Evolutionary conservation across 768 basidiomycete species (phyloP), one percentile per base, ranked within the genome.

Genomic region (Pholiota microspora): DNA sequence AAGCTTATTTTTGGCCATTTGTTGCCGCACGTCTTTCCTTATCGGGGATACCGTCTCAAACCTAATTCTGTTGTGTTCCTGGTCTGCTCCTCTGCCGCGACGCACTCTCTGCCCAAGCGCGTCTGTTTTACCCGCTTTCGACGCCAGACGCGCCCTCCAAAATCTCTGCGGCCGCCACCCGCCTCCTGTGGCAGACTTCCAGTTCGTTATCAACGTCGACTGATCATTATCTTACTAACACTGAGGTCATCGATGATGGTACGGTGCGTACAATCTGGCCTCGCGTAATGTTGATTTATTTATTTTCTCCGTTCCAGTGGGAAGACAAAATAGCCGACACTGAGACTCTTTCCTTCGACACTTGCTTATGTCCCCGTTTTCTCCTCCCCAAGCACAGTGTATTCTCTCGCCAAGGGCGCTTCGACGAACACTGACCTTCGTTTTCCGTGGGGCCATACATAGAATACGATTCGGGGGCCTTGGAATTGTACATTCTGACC

Each of bases 221-320:
- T n/a, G n/a, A n/a, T n/a, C n/a, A n/a, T n/a, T n/a, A n/a, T n/a
- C n/a, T n/a, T n/a, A n/a, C 27, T 35, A 21, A n/a, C 38, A 10
- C 52, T 62, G 61, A 62, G 57, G 61, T 64, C 64, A 64, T 64
- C 57, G 56, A 58, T 64, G 64, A 62, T 61, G 54, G 40, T 27
- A 45, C 42, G 21, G 15, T 4, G 13, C 45, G 28, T 32, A n/a
- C n/a, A 18, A 15, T 42, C 28, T 27, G 15, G 5, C 21, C 36
- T 28, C 24, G 28, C 28, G 51, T 51, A 45, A 15, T 21, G 27
- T 18, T 29, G 50, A 40, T 42, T 21, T 44, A 12, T 51, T 51
- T 38, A n/a, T 29, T 44, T 28, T 13, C 44, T 18, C 21, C 51
- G 29, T 40, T 18, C 51, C 51, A 35, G 16, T 51, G 40, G 9